Evolutionary conservation across 1,139 yeast genomes (phyloP).

Genomic region (Saccharomyces hybrid): DNA sequence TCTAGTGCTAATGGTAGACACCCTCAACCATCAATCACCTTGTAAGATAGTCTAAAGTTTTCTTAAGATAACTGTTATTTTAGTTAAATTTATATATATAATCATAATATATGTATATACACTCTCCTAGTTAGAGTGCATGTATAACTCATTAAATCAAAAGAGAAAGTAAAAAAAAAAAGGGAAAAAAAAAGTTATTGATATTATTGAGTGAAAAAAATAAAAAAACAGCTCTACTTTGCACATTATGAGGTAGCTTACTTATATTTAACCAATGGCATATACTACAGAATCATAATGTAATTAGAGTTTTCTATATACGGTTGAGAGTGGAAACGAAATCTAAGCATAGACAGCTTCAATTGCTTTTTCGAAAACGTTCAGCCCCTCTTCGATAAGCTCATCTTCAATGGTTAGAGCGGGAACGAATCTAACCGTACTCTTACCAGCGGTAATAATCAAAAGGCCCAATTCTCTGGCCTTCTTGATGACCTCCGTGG

Average conservation of each 20-base stretch:
- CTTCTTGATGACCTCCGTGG: conserved; percentile 52
- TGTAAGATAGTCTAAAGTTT: conserved; percentile 20
- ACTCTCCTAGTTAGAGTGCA: background rate
- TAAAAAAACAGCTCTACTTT: background rate
- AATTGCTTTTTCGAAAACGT: conserved; percentile 49
- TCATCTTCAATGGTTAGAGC: conserved; percentile 77
- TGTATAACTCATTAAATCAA: background rate
- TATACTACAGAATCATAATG: no score
- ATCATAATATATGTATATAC: conserved; percentile 3
- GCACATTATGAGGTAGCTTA: no score
- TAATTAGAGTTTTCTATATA: no score
- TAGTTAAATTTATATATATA: conserved; percentile 4
- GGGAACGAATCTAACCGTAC: conserved; percentile 84
- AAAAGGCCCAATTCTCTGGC: conserved; percentile 76
- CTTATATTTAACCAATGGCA: no score
- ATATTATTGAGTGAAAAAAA: background rate
- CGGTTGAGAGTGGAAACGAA: background rate
- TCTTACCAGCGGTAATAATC: conserved; percentile 84
- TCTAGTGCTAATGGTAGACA: conserved; percentile 30
- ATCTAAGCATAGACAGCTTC: conserved; percentile 30
- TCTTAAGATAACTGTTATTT: background rate
- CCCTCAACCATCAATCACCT: conserved; percentile 30
- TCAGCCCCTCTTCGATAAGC: conserved; percentile 60
- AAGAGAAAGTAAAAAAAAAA: background rate
- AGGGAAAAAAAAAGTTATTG: background rate